A percentile compares a stretch with the other conserved stretches of the same genome.
Evolutionary conservation across 176 grass and related monocot species (phyloP).

Genomic region (Tillandsia leiboldiana): DNA sequence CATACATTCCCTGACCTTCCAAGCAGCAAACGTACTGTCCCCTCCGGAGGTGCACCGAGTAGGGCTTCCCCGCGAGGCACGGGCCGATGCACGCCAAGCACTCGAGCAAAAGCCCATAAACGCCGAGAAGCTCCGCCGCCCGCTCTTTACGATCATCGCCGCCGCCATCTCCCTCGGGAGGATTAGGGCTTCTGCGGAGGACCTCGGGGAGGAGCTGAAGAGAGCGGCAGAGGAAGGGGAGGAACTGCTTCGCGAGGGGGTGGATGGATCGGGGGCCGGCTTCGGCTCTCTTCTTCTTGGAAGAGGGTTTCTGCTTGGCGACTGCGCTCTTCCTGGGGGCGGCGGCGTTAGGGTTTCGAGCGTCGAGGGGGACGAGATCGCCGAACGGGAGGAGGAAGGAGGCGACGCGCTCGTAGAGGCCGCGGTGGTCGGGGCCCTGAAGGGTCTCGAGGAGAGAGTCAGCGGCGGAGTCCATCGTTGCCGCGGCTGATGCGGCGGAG

Average conservation of each 20-base stretch:
- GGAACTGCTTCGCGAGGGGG: slow-evolving; percentile 57
- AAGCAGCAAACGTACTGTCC: slow-evolving; percentile 43
- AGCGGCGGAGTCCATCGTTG: slow-evolving; percentile 50
- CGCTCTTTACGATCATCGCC: slow-evolving; percentile 1
- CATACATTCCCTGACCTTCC: slow-evolving; percentile 42
- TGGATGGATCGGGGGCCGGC: slow-evolving; percentile 22
- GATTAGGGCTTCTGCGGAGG: slow-evolving; percentile 30
- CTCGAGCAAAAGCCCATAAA: slow-evolving; percentile 52
- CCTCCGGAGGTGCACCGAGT: slow-evolving; percentile 53
- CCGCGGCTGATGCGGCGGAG: background rate
- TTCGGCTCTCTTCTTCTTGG: slow-evolving; percentile 13
- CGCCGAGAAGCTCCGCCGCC: slow-evolving; percentile 33
- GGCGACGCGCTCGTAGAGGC: slow-evolving; percentile 42
- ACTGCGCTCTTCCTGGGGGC: slow-evolving; percentile 26
- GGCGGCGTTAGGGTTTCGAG: slow-evolving; percentile 31
- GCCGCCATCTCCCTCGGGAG: background rate
- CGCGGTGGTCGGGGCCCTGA: slow-evolving; percentile 22
- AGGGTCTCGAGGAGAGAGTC: slow-evolving; percentile 45
- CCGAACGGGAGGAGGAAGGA: slow-evolving; percentile 60
- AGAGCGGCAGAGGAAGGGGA: slow-evolving; percentile 53
- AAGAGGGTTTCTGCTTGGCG: slow-evolving; percentile 24
- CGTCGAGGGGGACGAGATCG: slow-evolving; percentile 24
- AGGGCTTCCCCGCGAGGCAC: slow-evolving; percentile 71
- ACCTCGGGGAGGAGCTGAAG: slow-evolving; percentile 53
- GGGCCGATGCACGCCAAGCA: slow-evolving; percentile 47